Evolutionary conservation across 306 rosid species (phyloP).

Genomic region (Trifolium subterraneum): DNA sequence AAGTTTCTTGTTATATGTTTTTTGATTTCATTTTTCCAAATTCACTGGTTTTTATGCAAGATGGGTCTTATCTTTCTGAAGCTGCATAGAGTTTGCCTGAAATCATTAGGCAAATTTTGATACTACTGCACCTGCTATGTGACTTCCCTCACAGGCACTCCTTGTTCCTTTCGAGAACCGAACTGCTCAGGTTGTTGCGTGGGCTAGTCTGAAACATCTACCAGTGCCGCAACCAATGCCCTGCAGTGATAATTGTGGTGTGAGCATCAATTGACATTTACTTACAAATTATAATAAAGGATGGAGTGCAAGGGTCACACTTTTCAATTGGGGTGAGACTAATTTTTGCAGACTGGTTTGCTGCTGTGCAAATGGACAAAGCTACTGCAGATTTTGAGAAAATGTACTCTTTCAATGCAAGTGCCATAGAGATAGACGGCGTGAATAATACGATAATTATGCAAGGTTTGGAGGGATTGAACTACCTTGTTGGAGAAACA

Average conservation of each 20-base stretch:
- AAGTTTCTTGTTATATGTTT: too few relatives aligned
- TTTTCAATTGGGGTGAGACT: constrained; percentile 92
- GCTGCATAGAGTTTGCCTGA: too few relatives aligned
- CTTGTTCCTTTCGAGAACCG: constrained; percentile 92
- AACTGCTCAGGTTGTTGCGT: constrained; percentile 62
- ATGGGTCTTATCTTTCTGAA: too few relatives aligned
- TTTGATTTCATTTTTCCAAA: too few relatives aligned
- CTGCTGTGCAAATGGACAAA: constrained; percentile 84
- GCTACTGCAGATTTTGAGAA: constrained; percentile 83
- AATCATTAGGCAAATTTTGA: too few relatives aligned
- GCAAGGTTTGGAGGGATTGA: constrained; percentile 77
- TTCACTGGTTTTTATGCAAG: too few relatives aligned
- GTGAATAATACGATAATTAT: constrained; percentile 72
- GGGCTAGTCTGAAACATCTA: constrained; percentile 74
- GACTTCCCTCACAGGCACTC: constrained; percentile 82
- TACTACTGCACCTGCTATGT: constrained; percentile 71
- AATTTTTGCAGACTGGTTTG: constrained; percentile 86
- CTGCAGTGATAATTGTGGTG: constrained; percentile 93
- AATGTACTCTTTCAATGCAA: constrained; percentile 91
- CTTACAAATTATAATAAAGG: constrained; percentile 71
- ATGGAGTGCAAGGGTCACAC: constrained; percentile 92
- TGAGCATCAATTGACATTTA: constrained; percentile 90
- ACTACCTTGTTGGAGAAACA: constrained; percentile 87
- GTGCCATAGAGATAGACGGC: constrained; percentile 49
- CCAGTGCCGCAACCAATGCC: constrained; percentile 72